Base-by-base conservation (phyloP, 352 stramenopile species). In the Globisporangium rhizosaccharum region DNA sequence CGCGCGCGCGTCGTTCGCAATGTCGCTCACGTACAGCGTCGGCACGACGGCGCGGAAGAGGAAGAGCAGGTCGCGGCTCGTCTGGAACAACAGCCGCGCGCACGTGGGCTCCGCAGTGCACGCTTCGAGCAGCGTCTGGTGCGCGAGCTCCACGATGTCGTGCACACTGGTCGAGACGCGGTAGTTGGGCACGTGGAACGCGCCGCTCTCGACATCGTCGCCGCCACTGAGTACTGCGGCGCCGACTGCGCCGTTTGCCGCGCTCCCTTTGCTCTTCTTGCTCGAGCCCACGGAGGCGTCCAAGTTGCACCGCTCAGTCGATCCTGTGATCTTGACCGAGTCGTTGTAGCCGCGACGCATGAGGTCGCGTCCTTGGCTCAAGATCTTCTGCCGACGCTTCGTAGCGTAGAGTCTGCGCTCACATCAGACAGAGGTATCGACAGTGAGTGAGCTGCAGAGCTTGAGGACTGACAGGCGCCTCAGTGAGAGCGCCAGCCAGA, bases 71-170 rank as follows among this genome's bases (percentile, higher is more conserved):
- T 94, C 85, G 9, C 85, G 79, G 55, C 75, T 85, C 56, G 85
- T 92, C 63, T 92, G 81, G 49, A 90, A 89, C n/a, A 94, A 65
- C 39, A 87, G 59, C 14, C 73, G 82, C 0, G 78, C 72, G 47
- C 69, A 83, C 28, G 61, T 60, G 1, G 65, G 57, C 53, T 75
- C 71, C 6, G 66, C 63, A 20, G 70, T 75, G 52, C 79, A 88
- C 6, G 71, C 74, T 57, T 92, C 80, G 20, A 85, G 67, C 39
- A 92, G 63, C 18, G 82, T 86, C 58, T 87, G 65, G 44, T 92
- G 80, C 2, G 60, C 69, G 33, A 90, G 59, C 37, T 89, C 82
- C 28, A 92, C 74, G 18, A 90, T 47, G 51, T 89, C 69, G 48
- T 81, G 75, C 11, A 73, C 75, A 23, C 73, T 87, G 4, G 71